Percentiles rank a stretch among this genome's conserved stretches.
These are phyloP conservation scores for Pezicula rhizophila DNA, from an alignment of 2,329 filamentous ascomycete species.

Conservation along the genomic window DNA sequence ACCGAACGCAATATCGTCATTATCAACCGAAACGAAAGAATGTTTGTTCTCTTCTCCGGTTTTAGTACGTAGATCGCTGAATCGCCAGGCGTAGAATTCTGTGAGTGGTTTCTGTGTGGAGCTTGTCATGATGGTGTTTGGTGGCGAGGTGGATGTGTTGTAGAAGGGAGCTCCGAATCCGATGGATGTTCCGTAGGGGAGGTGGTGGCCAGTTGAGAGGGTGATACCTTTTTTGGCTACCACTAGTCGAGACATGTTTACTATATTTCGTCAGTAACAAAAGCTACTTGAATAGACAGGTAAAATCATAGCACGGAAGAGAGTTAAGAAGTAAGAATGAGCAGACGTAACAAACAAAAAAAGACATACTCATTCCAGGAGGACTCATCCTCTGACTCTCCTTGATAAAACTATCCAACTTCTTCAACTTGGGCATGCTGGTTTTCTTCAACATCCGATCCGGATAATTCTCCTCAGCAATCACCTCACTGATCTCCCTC, in stretches of 20 bases:
- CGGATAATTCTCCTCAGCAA: not conserved
- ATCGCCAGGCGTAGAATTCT: conserved; percentile 8
- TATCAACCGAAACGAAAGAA: conserved; percentile 5
- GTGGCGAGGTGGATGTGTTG: not conserved
- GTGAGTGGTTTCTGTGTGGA: not conserved
- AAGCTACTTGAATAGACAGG: too few relatives aligned
- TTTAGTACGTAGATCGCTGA: not conserved
- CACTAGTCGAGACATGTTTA: conserved; percentile 1
- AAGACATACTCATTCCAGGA: conserved; percentile 8
- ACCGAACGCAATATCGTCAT: conserved; percentile 7
- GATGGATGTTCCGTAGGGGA: conserved; percentile 27
- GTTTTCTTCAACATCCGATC: conserved; percentile 24
- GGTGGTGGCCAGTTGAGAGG: conserved; percentile 48
- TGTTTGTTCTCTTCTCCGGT: conserved; percentile 1
- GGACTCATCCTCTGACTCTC: conserved; percentile 25
- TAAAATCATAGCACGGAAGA: too few relatives aligned
- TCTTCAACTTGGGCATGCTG: conserved; percentile 23
- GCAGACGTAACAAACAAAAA: not conserved
- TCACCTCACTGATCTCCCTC: conserved; percentile 16
- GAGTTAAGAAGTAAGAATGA: too few relatives aligned
- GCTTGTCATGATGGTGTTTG: not conserved
- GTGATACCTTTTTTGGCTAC: conserved; percentile 28
- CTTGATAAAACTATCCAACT: conserved; percentile 27
- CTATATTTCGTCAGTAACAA: not conserved
- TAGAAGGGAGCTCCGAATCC: conserved; percentile 10